Conservation (phyloP, 495 filamentous ascomycete genomes). For the Aspergillus nidulans region DNA sequence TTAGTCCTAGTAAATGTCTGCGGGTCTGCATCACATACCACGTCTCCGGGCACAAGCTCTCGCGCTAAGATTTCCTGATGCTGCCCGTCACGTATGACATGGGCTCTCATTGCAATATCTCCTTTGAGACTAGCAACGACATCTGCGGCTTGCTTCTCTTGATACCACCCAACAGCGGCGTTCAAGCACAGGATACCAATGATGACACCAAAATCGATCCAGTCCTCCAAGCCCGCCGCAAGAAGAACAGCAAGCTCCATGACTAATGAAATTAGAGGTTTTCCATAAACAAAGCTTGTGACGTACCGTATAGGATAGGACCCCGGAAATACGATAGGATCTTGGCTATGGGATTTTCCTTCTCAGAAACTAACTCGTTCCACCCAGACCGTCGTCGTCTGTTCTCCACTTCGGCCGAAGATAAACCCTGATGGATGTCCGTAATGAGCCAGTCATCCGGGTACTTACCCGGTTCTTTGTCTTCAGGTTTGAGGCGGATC, state of each 20-base stretch:
- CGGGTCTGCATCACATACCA: slow-evolving; percentile 49
- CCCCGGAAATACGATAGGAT: slow-evolving; percentile 70
- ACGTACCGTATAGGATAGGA: slow-evolving; percentile 76
- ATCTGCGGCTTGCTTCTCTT: slow-evolving; percentile 80
- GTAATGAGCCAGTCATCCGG: slow-evolving; percentile 70
- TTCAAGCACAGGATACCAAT: slow-evolving; percentile 74
- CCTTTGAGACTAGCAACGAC: slow-evolving; percentile 75
- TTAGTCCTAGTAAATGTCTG: slow-evolving; percentile 12
- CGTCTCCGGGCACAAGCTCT: slow-evolving; percentile 75
- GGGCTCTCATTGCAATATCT: slow-evolving; percentile 72
- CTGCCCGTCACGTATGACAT: slow-evolving; percentile 60
- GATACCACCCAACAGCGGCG: slow-evolving; percentile 74
- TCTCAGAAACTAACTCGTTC: slow-evolving; percentile 71
- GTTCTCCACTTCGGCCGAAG: slow-evolving; percentile 46
- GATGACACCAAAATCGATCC: slow-evolving; percentile 82
- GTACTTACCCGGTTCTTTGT: slow-evolving; percentile 39
- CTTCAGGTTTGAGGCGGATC: slow-evolving; percentile 42
- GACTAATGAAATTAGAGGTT: slow-evolving; percentile 46
- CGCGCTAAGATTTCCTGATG: slow-evolving; percentile 66
- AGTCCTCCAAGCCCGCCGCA: slow-evolving; percentile 69
- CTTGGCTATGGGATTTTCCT: slow-evolving; percentile 68
- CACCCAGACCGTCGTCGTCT: slow-evolving; percentile 60
- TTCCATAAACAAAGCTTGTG: not conserved
- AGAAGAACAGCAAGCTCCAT: slow-evolving; percentile 78
- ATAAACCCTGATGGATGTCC: slow-evolving; percentile 61